phyloP scores from a whole-genome alignment of 176 grass and related monocot genomes.

The Triticum timopheevii region DNA sequence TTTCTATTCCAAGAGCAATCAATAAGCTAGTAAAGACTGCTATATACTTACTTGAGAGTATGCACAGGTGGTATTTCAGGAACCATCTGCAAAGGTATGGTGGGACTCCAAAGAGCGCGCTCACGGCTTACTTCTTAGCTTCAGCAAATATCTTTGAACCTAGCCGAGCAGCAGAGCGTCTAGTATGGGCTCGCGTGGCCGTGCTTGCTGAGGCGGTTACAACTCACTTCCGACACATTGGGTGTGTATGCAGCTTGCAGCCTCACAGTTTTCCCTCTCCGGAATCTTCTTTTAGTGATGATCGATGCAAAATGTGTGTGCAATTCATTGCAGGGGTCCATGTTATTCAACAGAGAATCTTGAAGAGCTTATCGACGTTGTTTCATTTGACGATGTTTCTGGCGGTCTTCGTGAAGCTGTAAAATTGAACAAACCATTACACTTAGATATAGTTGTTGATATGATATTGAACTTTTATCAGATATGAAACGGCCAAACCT shows the following conservation, averaged over 20 bases:
- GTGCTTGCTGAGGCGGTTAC: slow-evolving; percentile 35
- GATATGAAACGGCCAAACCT: no score
- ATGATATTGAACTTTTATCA: no score
- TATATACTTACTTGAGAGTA: background rate
- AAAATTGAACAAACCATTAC: background rate
- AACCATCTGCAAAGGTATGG: background rate
- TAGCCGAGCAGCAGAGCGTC: slow-evolving; percentile 25
- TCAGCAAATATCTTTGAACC: slow-evolving; percentile 53
- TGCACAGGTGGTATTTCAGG: slow-evolving; percentile 51
- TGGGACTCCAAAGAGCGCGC: background rate
- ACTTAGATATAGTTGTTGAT: background rate
- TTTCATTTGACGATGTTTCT: background rate
- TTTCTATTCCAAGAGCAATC: background rate
- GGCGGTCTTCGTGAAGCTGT: slow-evolving; percentile 3
- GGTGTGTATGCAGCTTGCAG: background rate
- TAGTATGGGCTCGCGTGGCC: slow-evolving; percentile 38
- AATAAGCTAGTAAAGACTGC: background rate
- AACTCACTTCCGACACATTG: background rate
- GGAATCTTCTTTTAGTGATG: no score
- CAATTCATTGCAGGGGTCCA: no score
- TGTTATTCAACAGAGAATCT: background rate
- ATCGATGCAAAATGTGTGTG: no score
- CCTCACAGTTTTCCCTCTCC: no score
- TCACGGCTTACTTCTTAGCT: slow-evolving; percentile 55
- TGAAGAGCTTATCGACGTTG: background rate